Evolutionary conservation across 1,284 basidiomycete species (phyloP).

Genomic region (Stereum hirsutum): DNA sequence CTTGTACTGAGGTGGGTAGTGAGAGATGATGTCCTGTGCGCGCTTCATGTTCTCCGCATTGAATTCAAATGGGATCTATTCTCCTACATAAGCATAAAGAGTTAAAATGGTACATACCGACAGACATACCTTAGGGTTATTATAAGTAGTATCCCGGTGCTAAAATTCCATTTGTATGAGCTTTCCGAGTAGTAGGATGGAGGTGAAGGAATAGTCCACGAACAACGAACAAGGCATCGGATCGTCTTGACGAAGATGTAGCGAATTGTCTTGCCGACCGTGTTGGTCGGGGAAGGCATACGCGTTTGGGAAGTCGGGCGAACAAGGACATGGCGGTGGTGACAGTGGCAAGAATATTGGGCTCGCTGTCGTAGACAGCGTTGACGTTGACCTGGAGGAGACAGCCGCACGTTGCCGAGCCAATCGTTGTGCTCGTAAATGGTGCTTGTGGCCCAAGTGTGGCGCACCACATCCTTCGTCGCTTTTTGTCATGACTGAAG

Average conservation of each 20-base stretch:
- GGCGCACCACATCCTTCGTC: not conserved
- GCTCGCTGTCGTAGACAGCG: not conserved
- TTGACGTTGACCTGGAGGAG: not conserved
- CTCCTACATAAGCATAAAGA: not conserved
- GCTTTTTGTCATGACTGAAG: no score
- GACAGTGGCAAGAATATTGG: constrained; percentile 12
- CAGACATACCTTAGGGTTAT: constrained; percentile 69
- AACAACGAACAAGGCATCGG: constrained; percentile 49
- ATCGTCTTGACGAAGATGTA: constrained; percentile 27
- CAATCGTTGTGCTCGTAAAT: no score
- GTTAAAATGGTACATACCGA: not conserved
- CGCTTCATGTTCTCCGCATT: constrained; percentile 73
- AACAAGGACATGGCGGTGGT: constrained; percentile 18
- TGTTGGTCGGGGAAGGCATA: constrained; percentile 11
- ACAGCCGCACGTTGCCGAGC: constrained; percentile 10
- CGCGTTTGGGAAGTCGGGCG: constrained; percentile 15
- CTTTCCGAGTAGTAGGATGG: constrained; percentile 8
- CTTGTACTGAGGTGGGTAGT: constrained; percentile 96
- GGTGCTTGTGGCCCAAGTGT: no score
- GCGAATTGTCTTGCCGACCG: constrained; percentile 19
- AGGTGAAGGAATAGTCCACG: constrained; percentile 15
- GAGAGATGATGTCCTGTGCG: constrained; percentile 84
- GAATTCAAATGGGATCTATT: constrained; percentile 87
- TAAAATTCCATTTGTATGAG: constrained; percentile 21
- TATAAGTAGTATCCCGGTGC: constrained; percentile 93